Conservation (phyloP, 805 yeast genomes). For the Ascoidea rubescens region DNA sequence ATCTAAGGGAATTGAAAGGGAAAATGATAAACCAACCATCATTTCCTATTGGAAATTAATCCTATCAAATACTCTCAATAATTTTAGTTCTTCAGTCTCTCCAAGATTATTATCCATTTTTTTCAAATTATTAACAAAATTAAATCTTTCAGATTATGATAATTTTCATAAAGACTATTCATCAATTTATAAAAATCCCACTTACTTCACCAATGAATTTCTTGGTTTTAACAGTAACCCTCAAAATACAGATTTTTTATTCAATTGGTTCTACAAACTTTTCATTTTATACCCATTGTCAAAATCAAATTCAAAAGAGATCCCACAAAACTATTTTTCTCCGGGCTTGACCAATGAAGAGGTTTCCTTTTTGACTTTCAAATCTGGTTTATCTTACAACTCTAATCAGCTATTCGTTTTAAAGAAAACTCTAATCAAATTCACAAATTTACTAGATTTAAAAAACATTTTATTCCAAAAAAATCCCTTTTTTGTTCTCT, state of each 20-base stretch:
- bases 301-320: conserved; percentile 20
- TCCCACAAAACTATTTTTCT: conserved; percentile 31
- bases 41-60: conserved; percentile 30
- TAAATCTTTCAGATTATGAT: conserved; percentile 29
- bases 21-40: conserved; percentile 20
- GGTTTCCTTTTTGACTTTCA: conserved; percentile 46
- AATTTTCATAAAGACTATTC: background rate
- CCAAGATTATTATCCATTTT: conserved; percentile 53
- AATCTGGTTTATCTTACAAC: conserved; percentile 52
- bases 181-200: conserved; percentile 2
- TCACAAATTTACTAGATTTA: conserved; percentile 21
- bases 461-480: conserved; percentile 7
- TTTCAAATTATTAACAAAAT: conserved; percentile 34
- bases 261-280: conserved; percentile 36
- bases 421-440: conserved; percentile 27
- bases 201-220: conserved; percentile 4
- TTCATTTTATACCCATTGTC: conserved; percentile 39
- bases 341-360: conserved; percentile 55
- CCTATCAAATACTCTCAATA: conserved; percentile 28
- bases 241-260: conserved; percentile 31
- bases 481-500: conserved; percentile 24
- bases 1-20: conserved; percentile 52
- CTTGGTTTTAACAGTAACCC: conserved; percentile 1
- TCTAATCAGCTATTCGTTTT: conserved; percentile 28
- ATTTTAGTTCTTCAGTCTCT: conserved; percentile 21